These are phyloP conservation scores for Chrysosporium keratinophilum DNA, from an alignment of 2,329 filamentous ascomycete species.

Conservation along the genomic window DNA sequence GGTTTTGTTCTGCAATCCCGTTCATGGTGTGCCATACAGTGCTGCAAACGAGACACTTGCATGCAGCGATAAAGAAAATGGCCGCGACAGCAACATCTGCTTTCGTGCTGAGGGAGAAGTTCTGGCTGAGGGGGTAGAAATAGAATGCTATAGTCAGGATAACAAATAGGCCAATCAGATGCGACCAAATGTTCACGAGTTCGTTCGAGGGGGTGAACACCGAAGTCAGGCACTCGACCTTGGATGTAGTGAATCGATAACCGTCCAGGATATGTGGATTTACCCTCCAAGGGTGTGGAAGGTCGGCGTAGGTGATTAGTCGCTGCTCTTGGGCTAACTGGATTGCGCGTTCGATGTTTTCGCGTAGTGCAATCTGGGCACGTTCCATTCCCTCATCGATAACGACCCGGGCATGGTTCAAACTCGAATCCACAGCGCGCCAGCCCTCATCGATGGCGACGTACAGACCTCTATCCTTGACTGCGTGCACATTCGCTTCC, in stretches of 20 bases:
- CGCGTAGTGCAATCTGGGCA: slow-evolving; percentile 70
- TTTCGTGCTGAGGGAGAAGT: slow-evolving; percentile 78
- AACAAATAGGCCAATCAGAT: slow-evolving; percentile 76
- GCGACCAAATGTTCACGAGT: slow-evolving; percentile 95
- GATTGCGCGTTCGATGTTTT: slow-evolving; percentile 73
- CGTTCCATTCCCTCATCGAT: slow-evolving; percentile 73
- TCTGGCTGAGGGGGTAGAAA: slow-evolving; percentile 80
- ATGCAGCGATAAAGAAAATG: slow-evolving; percentile 91
- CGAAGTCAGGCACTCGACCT: slow-evolving; percentile 76
- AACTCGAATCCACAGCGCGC: slow-evolving; percentile 67
- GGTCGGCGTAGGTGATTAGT: slow-evolving; percentile 76
- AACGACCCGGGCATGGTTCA: slow-evolving; percentile 63
- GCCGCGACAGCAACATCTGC: slow-evolving; percentile 83
- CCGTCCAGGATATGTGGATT: slow-evolving; percentile 88
- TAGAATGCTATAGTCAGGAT: slow-evolving; percentile 86
- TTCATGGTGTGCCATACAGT: slow-evolving; percentile 99
- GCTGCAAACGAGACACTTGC: slow-evolving; percentile 88
- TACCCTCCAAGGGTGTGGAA: slow-evolving; percentile 84
- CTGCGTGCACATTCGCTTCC: slow-evolving; percentile 67
- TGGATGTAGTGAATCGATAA: slow-evolving; percentile 88
- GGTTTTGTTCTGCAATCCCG: slow-evolving; percentile 76
- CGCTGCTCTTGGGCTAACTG: slow-evolving; percentile 64
- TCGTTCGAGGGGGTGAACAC: slow-evolving; percentile 84
- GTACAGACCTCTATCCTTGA: slow-evolving; percentile 66
- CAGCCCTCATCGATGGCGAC: slow-evolving; percentile 70